phyloP scores from a whole-genome alignment of 805 yeast genomes.

The Saccharomycopsis vini region DNA sequence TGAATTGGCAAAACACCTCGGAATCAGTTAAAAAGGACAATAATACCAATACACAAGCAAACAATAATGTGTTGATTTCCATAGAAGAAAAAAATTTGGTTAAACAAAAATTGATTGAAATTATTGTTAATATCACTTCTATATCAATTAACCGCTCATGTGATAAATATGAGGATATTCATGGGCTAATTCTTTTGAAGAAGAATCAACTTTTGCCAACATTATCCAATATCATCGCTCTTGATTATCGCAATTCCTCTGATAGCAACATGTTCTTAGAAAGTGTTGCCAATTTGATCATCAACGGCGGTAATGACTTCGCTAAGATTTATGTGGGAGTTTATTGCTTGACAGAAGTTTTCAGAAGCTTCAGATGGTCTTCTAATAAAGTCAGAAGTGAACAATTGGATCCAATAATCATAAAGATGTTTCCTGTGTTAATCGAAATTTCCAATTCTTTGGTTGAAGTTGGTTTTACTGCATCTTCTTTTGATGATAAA shows the following conservation, averaged over 20 bases:
- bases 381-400: constrained; percentile 44
- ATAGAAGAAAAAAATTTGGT: constrained; percentile 68
- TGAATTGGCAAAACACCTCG: constrained; percentile 46
- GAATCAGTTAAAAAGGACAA: constrained; percentile 4
- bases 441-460: constrained; percentile 55
- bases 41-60: constrained; percentile 21
- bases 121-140: constrained; percentile 29
- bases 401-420: constrained; percentile 44
- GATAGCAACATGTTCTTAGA: background rate
- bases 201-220: constrained; percentile 42
- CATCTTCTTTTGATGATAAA: constrained; percentile 25
- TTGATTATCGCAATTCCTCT: constrained; percentile 21
- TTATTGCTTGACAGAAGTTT: constrained; percentile 58
- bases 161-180: constrained; percentile 28
- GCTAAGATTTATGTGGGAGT: constrained; percentile 53
- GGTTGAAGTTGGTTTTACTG: constrained; percentile 25
- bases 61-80: constrained; percentile 2
- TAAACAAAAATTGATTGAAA: constrained; percentile 47
- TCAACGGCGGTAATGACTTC: constrained; percentile 14
- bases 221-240: constrained; percentile 40
- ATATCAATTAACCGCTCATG: constrained; percentile 38
- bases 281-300: background rate
- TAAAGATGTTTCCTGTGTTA: constrained; percentile 54
- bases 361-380: constrained; percentile 65
- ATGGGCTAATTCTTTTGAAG: constrained; percentile 9